Evolutionary conservation across 73 alveolate species (phyloP), one percentile per base, ranked within the genome.

Genomic region (Paraurostyla sp.): DNA sequence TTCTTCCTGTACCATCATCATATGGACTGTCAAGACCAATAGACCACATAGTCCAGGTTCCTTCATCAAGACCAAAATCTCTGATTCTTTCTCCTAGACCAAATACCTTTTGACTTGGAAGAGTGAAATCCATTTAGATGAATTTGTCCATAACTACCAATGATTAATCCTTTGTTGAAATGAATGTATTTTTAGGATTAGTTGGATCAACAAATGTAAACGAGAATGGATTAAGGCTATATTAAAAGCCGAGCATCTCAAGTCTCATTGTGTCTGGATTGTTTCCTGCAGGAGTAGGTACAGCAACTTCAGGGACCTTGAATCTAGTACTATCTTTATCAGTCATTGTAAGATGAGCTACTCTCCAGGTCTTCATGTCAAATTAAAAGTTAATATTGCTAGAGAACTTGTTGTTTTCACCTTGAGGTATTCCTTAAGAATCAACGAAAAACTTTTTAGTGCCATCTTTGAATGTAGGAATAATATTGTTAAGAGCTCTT

Each of bases 41-140:
- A 48, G 96, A 91, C 94, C 96, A 94, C 93, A 90, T 89, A 40
- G 97, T 92, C 89, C 88, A 94, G 71, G 90, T 89, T 36, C 98
- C 98, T 85, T 92, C 96, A 11, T 76, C 81, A 42, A 94, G 93
- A 81, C 73, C 49, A 84, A 94, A 88, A 45, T 89, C 93, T 49
- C 88, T 88, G 46, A 51, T 83, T 57, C 93, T 68, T 69, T 94
- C 97, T 27, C 98, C 98, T 65, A 94, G 84, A 43, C 98, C 98
- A 76, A 80, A 91, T 22, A 94, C 48, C 25, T 71, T 69, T 38
- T 82, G 75, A 32, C 93, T 29, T 7, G 95, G 95, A 0, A 91
- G 82, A 20, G 22, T 25, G 83, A 91, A 83, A 46, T 89, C 95
- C 86, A 83, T 71, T 63, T 91, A 68, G 51, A 83, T 46, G 88